Base-by-base conservation (phyloP, 192 early-diverging fungal genomes). In the Physocladia obscura region DNA sequence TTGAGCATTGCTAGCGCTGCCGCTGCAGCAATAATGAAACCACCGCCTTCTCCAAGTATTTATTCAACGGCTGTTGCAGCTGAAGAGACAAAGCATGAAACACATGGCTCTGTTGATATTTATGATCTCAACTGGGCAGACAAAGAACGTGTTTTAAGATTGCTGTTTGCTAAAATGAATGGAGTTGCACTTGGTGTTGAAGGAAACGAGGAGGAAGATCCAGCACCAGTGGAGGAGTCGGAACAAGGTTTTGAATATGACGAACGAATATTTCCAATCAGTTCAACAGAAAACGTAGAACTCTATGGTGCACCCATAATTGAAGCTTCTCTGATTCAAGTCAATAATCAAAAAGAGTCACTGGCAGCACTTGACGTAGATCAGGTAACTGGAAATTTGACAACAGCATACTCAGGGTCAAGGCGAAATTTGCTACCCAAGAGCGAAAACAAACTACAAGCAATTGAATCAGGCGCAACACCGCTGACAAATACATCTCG, bases 91-190 rank as follows among this genome's bases (percentile, higher is more conserved):
- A 22, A 15, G 13, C 1, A 6, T 13, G 21, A 24, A 21, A 6
- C n/a, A 44, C 40, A 44, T 8, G n/a, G n/a, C 8, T 44, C 40
- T 21, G 73, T 83, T 3, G 85, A 87, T 38, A 75, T 88, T 27
- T 38, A 39, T 21, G 84, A 84, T 1, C 73, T 88, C 15, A 47
- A 55, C 13, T 87, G 84, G 86, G 52, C 35, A 1, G 86, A 88
- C 62, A 84, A 84, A 57, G 86, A 88, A 67, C 75, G 80, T 40
- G 72, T 88, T n/a, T 52, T 88, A 54, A 74, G 86, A 0, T 59
- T 88, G 11, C 74, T 88, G 32, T 88, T 88, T 81, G 84, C 84
- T 4, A 82, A 85, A 40, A 88, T 88, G 86, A 88, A 88, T 59
- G 84, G 84, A 0, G 50, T 82, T 4, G 67, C 75, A 13, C 70